Percentiles rank a stretch among this genome's conserved stretches.
Conservation (phyloP, 2,329 filamentous ascomycete species). For the Trichoderma sp. region DNA sequence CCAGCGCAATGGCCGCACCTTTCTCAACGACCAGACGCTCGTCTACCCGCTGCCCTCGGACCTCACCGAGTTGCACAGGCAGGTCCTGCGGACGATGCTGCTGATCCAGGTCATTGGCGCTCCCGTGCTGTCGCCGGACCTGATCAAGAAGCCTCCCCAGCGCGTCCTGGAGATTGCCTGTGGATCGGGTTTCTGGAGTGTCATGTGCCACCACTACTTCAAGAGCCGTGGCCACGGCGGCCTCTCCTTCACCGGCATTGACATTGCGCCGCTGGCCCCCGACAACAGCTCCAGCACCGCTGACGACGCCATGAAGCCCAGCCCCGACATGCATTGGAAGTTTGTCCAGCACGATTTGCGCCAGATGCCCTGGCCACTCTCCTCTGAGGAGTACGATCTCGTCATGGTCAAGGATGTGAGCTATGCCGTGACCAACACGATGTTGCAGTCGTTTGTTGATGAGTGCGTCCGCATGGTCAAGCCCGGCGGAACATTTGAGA, state of each 20-base stretch:
- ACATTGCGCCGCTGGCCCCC: constrained; percentile 69
- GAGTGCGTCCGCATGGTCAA: constrained; percentile 75
- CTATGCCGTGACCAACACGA: constrained; percentile 58
- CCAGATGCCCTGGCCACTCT: constrained; percentile 70
- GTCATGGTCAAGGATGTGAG: constrained; percentile 84
- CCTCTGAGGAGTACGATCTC: constrained; percentile 77
- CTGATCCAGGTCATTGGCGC: constrained; percentile 77
- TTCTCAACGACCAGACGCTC: constrained; percentile 68
- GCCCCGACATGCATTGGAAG: constrained; percentile 77
- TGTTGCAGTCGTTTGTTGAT: constrained; percentile 56
- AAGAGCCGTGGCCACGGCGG: constrained; percentile 62
- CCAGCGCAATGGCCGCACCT: constrained; percentile 75
- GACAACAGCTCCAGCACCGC: constrained; percentile 32
- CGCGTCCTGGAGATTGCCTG: constrained; percentile 84
- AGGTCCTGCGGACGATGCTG: constrained; percentile 79
- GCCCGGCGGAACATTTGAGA: constrained; percentile 75
- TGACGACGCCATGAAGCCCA: constrained; percentile 46
- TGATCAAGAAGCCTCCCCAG: constrained; percentile 64
- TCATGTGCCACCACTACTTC: constrained; percentile 81
- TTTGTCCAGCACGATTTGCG: constrained; percentile 88
- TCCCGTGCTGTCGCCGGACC: constrained; percentile 69
- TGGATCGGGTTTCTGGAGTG: constrained; percentile 85
- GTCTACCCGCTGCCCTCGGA: constrained; percentile 87
- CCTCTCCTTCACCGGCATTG: constrained; percentile 77
- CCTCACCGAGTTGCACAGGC: constrained; percentile 80